Base-by-base conservation (phyloP, 2,329 filamentous ascomycete species). In the Fusarium armeniacum region DNA sequence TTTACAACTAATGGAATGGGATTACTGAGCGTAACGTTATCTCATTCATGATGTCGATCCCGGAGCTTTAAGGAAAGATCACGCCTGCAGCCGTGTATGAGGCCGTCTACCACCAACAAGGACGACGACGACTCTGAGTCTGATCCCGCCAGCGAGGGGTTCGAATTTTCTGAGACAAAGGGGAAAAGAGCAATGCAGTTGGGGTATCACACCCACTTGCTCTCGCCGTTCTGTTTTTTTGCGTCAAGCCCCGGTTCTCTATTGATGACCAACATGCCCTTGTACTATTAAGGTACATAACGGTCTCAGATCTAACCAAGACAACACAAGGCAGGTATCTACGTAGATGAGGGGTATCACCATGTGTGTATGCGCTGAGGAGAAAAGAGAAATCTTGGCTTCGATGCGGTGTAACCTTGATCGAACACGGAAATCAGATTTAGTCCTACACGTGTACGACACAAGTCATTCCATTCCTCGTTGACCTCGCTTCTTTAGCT, bases 101-200 rank as follows among this genome's bases (percentile, higher is more conserved):
- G 26, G 9, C 16, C 26, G 43, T 20, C 26, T 15, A n/a, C 30
- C 26, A 46, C 26, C 18, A 30, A 30, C 41, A 28, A 28, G 41
- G 41, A 18, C 16, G 6, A 24, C 40, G 24, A 38, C 20, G 24
- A 47, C 30, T 56, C 22, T n/a, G 24, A 47, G 22, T 50, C 22
- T n/a, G 24, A 28, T 56, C 28, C 65, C 65, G 58, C 57, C 56
- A 71, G 65, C 65, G 62, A 67, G 68, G 69, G 62, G 62, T 69
- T 67, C 24, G 28, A 38, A 24, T 30, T 18, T 26, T 20, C 52
- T 22, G 38, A 49, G 32, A 55, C 41, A 50, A 24, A 33, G 22
- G 22, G 35, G 18, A 20, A 50, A 41, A 20, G 18, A 26, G 41
- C 16, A 16, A 13, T 20, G 6, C 24, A 28, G 33, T 26, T 40